A percentile compares a stretch with the other conserved stretches of the same genome.
These are phyloP conservation scores for Talaromyces sp. DNA, from an alignment of 2,329 filamentous ascomycete genomes.

Conservation along the genomic window DNA sequence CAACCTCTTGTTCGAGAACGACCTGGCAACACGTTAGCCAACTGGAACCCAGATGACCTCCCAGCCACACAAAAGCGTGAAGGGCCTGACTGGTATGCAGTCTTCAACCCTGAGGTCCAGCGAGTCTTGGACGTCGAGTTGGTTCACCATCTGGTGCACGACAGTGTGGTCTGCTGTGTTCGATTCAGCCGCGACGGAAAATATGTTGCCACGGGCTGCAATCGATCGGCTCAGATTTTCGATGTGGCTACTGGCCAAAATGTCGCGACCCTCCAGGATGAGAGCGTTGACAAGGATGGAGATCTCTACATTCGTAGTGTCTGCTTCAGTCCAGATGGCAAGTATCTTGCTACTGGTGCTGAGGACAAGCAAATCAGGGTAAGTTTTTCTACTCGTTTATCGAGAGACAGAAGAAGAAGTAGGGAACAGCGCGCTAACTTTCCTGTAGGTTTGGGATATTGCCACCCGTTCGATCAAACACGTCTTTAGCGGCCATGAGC, in stretches of 20 bases:
- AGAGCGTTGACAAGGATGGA: slow-evolving; percentile 76
- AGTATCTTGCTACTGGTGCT: slow-evolving; percentile 88
- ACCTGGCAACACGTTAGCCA: slow-evolving; percentile 69
- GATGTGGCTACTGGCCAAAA: slow-evolving; percentile 84
- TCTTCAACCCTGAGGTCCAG: slow-evolving; percentile 90
- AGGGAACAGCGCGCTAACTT: background rate
- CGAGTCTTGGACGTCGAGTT: slow-evolving; percentile 89
- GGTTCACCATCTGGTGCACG: slow-evolving; percentile 85
- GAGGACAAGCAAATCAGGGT: slow-evolving; percentile 96
- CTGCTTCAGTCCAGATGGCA: slow-evolving; percentile 95
- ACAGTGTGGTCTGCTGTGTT: slow-evolving; percentile 97
- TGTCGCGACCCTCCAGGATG: slow-evolving; percentile 84
- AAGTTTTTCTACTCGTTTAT: slow-evolving; percentile 33
- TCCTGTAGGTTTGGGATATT: slow-evolving; percentile 77
- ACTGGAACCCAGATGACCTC: slow-evolving; percentile 80
- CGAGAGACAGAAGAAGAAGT: background rate
- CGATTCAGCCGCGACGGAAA: slow-evolving; percentile 94
- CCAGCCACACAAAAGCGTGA: slow-evolving; percentile 85
- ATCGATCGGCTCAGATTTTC: slow-evolving; percentile 98
- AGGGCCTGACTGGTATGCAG: slow-evolving; percentile 87
- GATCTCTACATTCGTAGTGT: slow-evolving; percentile 97
- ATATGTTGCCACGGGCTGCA: slow-evolving; percentile 94
- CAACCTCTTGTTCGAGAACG: slow-evolving; percentile 45
- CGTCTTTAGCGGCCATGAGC: slow-evolving; percentile 93
- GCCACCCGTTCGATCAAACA: slow-evolving; percentile 75